These are phyloP conservation scores for Halteria grandinella DNA, from an alignment of 73 alveolate genomes.

Conservation along the genomic window DNA sequence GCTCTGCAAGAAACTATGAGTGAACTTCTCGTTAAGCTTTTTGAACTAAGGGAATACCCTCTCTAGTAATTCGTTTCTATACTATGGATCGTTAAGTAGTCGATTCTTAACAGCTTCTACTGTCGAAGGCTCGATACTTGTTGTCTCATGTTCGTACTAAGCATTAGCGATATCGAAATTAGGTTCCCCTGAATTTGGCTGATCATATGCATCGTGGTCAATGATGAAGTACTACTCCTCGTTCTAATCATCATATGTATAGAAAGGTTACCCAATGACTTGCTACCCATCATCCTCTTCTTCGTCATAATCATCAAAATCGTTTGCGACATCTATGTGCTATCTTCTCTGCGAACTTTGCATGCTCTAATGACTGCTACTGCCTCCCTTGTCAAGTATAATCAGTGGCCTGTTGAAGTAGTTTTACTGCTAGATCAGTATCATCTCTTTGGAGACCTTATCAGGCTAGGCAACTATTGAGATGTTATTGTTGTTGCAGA, in stretches of 20 bases:
- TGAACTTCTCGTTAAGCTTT: constrained; percentile 29
- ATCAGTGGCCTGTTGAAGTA: too few relatives aligned
- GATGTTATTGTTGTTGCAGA: constrained; percentile 22
- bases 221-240: too few relatives aligned
- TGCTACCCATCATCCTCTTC: constrained; percentile 16
- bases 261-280: constrained; percentile 25
- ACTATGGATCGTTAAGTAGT: constrained; percentile 30
- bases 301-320: constrained; percentile 14
- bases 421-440: too few relatives aligned
- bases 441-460: too few relatives aligned
- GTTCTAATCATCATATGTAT: background rate
- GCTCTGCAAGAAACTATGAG: constrained; percentile 10
- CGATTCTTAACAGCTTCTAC: constrained; percentile 50
- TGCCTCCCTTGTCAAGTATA: too few relatives aligned
- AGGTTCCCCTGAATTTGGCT: too few relatives aligned
- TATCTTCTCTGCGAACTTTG: too few relatives aligned
- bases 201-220: too few relatives aligned
- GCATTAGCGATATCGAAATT: too few relatives aligned
- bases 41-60: constrained; percentile 45
- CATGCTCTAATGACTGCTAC: constrained; percentile 26
- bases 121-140: too few relatives aligned
- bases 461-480: constrained; percentile 25
- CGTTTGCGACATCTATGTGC: background rate
- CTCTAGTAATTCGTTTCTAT: constrained; percentile 40
- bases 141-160: too few relatives aligned